A percentile compares a stretch with the other conserved stretches of the same genome.
These are phyloP conservation scores for Stagonosporopsis vannaccii DNA, from an alignment of 2,329 filamentous ascomycete genomes.

Conservation along the genomic window DNA sequence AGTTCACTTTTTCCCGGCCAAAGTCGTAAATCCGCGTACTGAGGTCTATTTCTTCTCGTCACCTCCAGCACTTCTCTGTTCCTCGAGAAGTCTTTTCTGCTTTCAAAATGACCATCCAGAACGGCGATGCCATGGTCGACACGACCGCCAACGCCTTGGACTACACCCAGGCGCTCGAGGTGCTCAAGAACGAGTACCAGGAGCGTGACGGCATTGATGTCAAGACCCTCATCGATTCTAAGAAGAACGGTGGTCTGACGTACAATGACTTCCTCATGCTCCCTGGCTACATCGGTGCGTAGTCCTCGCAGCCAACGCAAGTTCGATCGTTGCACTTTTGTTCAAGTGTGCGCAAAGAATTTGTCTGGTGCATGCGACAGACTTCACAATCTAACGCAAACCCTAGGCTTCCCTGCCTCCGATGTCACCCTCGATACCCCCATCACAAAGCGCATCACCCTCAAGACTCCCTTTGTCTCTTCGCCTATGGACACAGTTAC, in stretches of 20 bases:
- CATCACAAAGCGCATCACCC: conserved; percentile 90
- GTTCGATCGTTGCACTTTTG: conserved; percentile 1
- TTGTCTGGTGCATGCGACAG: conserved; percentile 6
- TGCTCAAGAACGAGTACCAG: conserved; percentile 79
- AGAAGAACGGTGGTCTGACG: conserved; percentile 89
- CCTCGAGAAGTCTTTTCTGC: conserved; percentile 41
- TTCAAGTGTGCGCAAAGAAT: conserved; percentile 9
- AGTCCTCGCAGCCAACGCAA: conserved; percentile 19
- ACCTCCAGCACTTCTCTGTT: conserved; percentile 32
- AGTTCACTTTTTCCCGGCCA: conserved; percentile 65
- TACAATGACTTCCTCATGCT: conserved; percentile 99
- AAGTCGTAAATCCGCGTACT: conserved; percentile 38
- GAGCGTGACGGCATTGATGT: conserved; percentile 86
- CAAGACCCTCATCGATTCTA: conserved; percentile 86
- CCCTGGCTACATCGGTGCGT: conserved; percentile 87
- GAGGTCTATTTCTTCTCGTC: conserved; percentile 44
- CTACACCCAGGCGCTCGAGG: conserved; percentile 76
- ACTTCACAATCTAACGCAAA: conserved; percentile 21
- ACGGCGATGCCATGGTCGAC: conserved; percentile 66
- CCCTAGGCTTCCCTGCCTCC: conserved; percentile 82
- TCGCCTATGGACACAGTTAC: conserved; percentile 99
- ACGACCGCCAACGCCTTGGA: conserved; percentile 69
- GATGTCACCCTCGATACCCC: conserved; percentile 88
- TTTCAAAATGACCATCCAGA: conserved; percentile 73
- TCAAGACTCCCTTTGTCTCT: conserved; percentile 96